A percentile compares a stretch with the other conserved stretches of the same genome.
Evolutionary conservation across 345 rosid genomes (phyloP).

Genomic region (Conringia planisiliqua): DNA sequence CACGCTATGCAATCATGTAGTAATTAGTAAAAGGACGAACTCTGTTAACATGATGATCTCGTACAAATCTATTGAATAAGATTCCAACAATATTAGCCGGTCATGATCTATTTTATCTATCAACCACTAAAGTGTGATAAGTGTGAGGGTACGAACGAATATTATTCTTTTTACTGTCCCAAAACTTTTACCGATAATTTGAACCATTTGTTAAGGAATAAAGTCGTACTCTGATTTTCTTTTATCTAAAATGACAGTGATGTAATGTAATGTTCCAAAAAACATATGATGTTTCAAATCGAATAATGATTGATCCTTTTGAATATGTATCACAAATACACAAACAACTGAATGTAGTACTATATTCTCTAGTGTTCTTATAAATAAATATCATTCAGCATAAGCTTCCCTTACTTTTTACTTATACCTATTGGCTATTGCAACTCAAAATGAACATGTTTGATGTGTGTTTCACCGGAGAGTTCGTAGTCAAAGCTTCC

Average conservation of each 20-base stretch:
- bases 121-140: constrained; percentile 31
- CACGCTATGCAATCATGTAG: too few relatives aligned
- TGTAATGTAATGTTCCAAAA: constrained; percentile 26
- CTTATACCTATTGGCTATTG: not conserved
- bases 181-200: not conserved
- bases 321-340: constrained; percentile 14
- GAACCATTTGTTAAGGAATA: constrained; percentile 27
- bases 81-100: not conserved
- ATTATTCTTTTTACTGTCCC: not conserved
- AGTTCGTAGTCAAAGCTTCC: constrained; percentile 50
- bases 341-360: not conserved
- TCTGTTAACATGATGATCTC: constrained; percentile 3
- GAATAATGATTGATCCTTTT: constrained; percentile 24
- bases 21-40: not conserved
- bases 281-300: constrained; percentile 6
- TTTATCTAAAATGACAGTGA: constrained; percentile 23
- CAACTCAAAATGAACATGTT: constrained; percentile 29
- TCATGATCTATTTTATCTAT: not conserved
- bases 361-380: not conserved
- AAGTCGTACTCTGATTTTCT: constrained; percentile 22
- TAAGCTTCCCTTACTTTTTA: not conserved
- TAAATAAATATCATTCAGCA: not conserved
- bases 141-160: constrained; percentile 31
- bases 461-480: constrained; percentile 39
- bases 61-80: constrained; percentile 12